These are phyloP conservation scores for Desmodesmus armatus DNA, from an alignment of 139 green algal genomes.

Conservation along the genomic window DNA sequence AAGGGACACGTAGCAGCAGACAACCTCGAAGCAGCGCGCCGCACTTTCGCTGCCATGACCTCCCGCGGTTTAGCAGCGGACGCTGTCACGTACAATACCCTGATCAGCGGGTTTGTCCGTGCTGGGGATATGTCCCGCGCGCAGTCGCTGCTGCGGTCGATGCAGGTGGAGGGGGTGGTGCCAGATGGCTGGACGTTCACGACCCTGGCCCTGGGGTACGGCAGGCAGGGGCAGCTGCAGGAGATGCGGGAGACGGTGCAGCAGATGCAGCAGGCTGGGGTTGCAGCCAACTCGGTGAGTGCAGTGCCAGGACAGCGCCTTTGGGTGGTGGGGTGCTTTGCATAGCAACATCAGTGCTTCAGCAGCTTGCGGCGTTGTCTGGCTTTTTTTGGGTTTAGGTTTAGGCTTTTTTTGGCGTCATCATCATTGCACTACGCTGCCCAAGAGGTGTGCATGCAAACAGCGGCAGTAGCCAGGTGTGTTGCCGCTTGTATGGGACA, in stretches of 20 bases:
- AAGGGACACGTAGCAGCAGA: slow-evolving; percentile 52
- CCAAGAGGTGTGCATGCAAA: no score
- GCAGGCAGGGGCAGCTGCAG: slow-evolving; percentile 13
- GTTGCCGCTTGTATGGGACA: no score
- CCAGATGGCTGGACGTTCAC: slow-evolving; percentile 71
- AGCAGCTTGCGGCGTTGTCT: not conserved
- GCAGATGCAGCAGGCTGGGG: slow-evolving; percentile 51
- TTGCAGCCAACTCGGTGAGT: slow-evolving; percentile 21
- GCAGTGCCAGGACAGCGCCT: not conserved
- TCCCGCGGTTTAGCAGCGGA: slow-evolving; percentile 45
- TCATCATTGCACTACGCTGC: no score
- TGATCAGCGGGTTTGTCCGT: slow-evolving; percentile 65
- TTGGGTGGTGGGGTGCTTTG: no score
- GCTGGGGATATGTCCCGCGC: slow-evolving; percentile 50
- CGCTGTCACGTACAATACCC: slow-evolving; percentile 75
- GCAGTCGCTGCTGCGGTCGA: slow-evolving; percentile 55
- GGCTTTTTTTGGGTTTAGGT: no score
- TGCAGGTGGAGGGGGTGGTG: slow-evolving; percentile 51
- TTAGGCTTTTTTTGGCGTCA: no score
- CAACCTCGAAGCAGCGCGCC: slow-evolving; percentile 48
- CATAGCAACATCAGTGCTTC: no score
- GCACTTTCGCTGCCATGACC: slow-evolving; percentile 60
- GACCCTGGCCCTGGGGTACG: slow-evolving; percentile 57
- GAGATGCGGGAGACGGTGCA: slow-evolving; percentile 43
- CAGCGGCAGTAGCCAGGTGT: no score